Percentiles rank a stretch among this genome's conserved stretches.
Conservation (phyloP, 495 filamentous ascomycete genomes). For the Hypoxylon intermedium region DNA sequence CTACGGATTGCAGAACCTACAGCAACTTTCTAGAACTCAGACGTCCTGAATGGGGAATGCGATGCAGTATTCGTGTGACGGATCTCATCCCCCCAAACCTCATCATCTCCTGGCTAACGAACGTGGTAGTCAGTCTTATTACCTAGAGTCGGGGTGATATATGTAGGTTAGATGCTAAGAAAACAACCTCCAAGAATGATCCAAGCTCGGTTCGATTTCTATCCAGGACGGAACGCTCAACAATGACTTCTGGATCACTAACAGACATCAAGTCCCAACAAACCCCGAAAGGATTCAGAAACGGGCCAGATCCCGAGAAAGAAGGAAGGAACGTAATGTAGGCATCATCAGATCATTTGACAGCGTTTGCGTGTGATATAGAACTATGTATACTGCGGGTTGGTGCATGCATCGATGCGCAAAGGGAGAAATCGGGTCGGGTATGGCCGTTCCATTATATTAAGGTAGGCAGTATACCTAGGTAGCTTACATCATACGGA, state of each 20-base stretch:
- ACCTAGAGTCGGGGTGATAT: no score
- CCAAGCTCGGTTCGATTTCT: no score
- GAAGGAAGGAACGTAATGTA: neutral
- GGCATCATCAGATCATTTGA: conserved; percentile 20
- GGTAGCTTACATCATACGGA: conserved; percentile 16
- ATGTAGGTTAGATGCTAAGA: no score
- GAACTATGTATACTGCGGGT: conserved; percentile 15
- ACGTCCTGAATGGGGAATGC: no score
- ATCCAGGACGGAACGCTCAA: no score
- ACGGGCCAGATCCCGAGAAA: no score
- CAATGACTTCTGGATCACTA: no score
- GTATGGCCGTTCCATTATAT: conserved; percentile 7
- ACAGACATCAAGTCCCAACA: neutral
- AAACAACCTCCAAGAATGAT: no score
- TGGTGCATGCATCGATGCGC: conserved; percentile 21
- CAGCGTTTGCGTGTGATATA: conserved; percentile 28
- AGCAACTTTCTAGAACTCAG: neutral
- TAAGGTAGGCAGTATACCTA: conserved; percentile 1
- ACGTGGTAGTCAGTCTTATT: conserved; percentile 16
- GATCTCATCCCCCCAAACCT: conserved; percentile 23
- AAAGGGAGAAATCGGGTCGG: conserved; percentile 20
- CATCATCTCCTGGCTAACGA: conserved; percentile 6
- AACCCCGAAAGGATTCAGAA: neutral
- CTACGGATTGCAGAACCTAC: conserved; percentile 18
- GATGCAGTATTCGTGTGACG: conserved; percentile 24